A percentile compares a stretch with the other conserved stretches of the same genome.
Evolutionary conservation across 257 asterid species (phyloP).

Genomic region (Ballota nigra): DNA sequence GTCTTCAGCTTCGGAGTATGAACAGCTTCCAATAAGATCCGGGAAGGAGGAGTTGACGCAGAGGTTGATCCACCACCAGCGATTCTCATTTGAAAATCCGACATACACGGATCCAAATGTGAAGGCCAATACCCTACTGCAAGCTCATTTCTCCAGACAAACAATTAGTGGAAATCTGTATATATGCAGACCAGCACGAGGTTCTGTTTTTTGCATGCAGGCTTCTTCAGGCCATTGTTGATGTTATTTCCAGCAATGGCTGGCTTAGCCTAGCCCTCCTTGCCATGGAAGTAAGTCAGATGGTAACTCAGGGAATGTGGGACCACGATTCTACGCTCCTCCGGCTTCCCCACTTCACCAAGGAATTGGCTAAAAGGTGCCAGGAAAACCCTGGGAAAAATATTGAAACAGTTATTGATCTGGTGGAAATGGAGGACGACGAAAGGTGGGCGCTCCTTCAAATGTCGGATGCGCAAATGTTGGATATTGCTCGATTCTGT

Average conservation of each 20-base stretch:
- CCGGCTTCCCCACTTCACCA: slow-evolving; percentile 58
- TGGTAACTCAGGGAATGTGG: slow-evolving; percentile 69
- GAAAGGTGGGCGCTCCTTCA: slow-evolving; percentile 57
- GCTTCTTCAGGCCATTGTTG: slow-evolving; percentile 66
- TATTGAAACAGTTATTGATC: slow-evolving; percentile 48
- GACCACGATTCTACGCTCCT: slow-evolving; percentile 64
- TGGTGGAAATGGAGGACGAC: slow-evolving; percentile 59
- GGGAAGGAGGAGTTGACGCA: slow-evolving; percentile 58
- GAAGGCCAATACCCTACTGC: slow-evolving; percentile 55
- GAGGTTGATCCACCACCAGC: slow-evolving; percentile 45
- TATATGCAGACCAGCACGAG: slow-evolving; percentile 56
- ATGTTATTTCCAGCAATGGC: slow-evolving; percentile 64
- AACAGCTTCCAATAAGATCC: slow-evolving; percentile 52
- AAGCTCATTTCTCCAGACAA: slow-evolving; percentile 60
- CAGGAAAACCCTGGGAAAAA: slow-evolving; percentile 46
- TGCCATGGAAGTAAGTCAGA: slow-evolving; percentile 62
- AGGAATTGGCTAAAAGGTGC: slow-evolving; percentile 52
- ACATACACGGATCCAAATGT: slow-evolving; percentile 46
- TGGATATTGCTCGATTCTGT: slow-evolving; percentile 57
- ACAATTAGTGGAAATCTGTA: slow-evolving; percentile 48
- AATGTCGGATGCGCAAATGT: slow-evolving; percentile 47
- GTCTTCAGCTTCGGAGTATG: slow-evolving; percentile 58
- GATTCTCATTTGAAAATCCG: slow-evolving; percentile 56
- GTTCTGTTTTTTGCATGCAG: slow-evolving; percentile 45
- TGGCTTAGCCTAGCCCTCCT: slow-evolving; percentile 61